Conservation (phyloP, 1,284 basidiomycete genomes). For the Cerioporus squamosus region DNA sequence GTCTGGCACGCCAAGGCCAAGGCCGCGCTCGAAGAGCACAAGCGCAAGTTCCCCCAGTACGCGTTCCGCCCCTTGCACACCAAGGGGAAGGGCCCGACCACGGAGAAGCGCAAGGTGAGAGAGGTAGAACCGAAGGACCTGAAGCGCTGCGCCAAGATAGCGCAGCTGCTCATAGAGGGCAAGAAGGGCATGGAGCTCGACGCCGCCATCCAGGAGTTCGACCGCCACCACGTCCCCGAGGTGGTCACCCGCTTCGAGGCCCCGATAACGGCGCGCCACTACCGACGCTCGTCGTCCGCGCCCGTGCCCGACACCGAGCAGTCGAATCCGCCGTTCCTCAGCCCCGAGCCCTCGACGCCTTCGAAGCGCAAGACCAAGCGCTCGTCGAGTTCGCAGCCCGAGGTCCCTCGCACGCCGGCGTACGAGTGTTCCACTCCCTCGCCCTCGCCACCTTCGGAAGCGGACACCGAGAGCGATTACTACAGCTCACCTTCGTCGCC, state of each 20-base stretch:
- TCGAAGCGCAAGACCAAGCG: slow-evolving; percentile 29
- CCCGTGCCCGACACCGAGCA: slow-evolving; percentile 41
- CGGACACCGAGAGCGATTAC: slow-evolving; percentile 29
- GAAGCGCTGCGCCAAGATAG: slow-evolving; percentile 75
- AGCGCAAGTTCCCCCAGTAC: slow-evolving; percentile 71
- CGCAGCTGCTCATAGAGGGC: slow-evolving; percentile 75
- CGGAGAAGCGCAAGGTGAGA: slow-evolving; percentile 63
- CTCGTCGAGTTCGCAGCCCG: slow-evolving; percentile 40
- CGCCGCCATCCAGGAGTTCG: slow-evolving; percentile 74
- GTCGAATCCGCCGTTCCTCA: slow-evolving; percentile 32
- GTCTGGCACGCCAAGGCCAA: slow-evolving; percentile 73
- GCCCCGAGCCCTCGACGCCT: slow-evolving; percentile 22
- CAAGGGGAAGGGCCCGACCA: slow-evolving; percentile 40
- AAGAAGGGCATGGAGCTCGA: slow-evolving; percentile 75
- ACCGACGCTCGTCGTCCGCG: slow-evolving; percentile 54
- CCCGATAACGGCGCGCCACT: slow-evolving; percentile 68
- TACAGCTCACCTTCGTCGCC: slow-evolving; percentile 33
- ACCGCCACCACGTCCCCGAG: slow-evolving; percentile 65
- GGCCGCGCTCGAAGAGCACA: slow-evolving; percentile 67
- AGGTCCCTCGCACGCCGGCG: slow-evolving; percentile 17
- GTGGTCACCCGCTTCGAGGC: slow-evolving; percentile 72
- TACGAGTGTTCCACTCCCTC: slow-evolving; percentile 25
- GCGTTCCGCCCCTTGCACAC: slow-evolving; percentile 67
- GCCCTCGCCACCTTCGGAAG: slow-evolving; percentile 24
- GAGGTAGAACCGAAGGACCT: slow-evolving; percentile 73